A percentile compares a stretch with the other conserved stretches of the same genome.
phyloP scores from a whole-genome alignment of 176 grass and related monocot species.

The barley (Hordeum vulgare) region DNA sequence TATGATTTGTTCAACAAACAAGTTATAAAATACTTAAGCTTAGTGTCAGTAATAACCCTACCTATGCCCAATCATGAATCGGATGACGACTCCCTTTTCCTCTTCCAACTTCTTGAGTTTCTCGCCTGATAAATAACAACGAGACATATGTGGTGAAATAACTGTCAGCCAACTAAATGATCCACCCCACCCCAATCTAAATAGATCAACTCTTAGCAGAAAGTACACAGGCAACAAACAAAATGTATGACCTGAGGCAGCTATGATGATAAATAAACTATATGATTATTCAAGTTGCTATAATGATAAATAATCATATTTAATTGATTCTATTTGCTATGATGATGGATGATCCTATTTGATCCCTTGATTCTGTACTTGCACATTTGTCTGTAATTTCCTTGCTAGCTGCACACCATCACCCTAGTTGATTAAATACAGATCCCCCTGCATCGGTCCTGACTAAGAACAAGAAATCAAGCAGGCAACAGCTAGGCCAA shows the following conservation, averaged over 20 bases:
- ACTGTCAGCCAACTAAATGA: background rate
- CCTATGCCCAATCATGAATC: conserved; percentile 94
- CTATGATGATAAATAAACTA: background rate
- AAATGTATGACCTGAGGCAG: background rate
- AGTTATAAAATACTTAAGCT: background rate
- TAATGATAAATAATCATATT: background rate
- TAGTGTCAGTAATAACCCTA: conserved; percentile 21
- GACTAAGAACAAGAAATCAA: background rate
- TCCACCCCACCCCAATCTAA: background rate
- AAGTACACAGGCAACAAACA: background rate
- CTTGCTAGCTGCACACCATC: background rate
- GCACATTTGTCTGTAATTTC: background rate
- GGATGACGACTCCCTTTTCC: conserved; percentile 79
- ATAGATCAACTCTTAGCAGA: background rate
- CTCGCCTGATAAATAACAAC: conserved; percentile 45
- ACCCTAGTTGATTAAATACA: background rate
- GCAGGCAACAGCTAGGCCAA: background rate
- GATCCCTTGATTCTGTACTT: background rate
- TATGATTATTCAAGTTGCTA: background rate
- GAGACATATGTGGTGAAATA: background rate
- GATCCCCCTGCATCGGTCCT: conserved; percentile 6
- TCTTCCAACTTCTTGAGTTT: conserved; percentile 77
- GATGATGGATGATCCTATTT: background rate
- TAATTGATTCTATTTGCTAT: background rate
- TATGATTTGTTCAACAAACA: background rate